Evolutionary conservation across 305 asterid genomes (phyloP).

Genomic region (Fraxinus velutina): DNA sequence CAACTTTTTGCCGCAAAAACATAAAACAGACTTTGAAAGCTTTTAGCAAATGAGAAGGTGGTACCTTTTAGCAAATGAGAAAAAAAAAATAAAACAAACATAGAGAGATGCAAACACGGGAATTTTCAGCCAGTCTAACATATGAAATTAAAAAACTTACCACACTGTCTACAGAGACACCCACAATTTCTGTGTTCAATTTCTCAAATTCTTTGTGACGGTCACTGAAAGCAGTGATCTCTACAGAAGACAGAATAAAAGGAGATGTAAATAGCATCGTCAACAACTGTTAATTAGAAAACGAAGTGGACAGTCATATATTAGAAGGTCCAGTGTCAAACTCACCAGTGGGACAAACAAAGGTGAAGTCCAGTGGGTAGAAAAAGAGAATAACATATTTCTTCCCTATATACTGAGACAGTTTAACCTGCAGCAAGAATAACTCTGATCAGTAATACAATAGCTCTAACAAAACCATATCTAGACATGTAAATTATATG

Average conservation of each 20-base stretch:
- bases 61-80: neutral
- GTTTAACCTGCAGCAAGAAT: slow-evolving; percentile 62
- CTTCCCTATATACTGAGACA: slow-evolving; percentile 83
- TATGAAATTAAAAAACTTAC: slow-evolving; percentile 25
- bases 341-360: slow-evolving; percentile 99
- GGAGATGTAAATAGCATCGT: neutral
- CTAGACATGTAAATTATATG: neutral
- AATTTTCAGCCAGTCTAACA: neutral
- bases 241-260: slow-evolving; percentile 35
- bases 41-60: neutral
- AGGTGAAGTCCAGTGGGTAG: slow-evolving; percentile 96
- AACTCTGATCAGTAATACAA: neutral
- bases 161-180: slow-evolving; percentile 94
- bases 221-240: slow-evolving; percentile 99
- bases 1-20: neutral
- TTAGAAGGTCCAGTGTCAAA: neutral
- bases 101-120: neutral
- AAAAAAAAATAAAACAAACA: neutral
- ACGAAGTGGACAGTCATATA: neutral
- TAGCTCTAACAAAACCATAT: neutral
- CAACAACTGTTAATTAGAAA: slow-evolving; percentile 1
- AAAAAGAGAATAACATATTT: slow-evolving; percentile 90
- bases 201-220: slow-evolving; percentile 73
- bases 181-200: slow-evolving; percentile 85
- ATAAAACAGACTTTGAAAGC: neutral